Percentiles rank a stretch among this genome's conserved stretches.
These are phyloP conservation scores for Saturnispora galanensis DNA, from an alignment of 805 yeast species.

Conservation along the genomic window DNA sequence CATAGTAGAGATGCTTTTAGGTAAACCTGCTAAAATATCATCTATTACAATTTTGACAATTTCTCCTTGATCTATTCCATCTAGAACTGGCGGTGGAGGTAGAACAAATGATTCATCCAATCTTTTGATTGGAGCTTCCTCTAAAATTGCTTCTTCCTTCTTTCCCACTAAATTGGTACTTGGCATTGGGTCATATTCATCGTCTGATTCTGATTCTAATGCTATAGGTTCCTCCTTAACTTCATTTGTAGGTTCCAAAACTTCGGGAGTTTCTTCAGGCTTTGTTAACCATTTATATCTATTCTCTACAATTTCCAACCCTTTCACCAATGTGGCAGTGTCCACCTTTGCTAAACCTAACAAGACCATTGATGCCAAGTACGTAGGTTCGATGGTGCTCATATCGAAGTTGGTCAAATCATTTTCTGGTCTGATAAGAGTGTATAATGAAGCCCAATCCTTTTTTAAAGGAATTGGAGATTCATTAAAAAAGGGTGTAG, in stretches of 20 bases:
- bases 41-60: constrained; percentile 50
- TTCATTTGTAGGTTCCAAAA: constrained; percentile 12
- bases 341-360: constrained; percentile 53
- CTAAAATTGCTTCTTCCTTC: too few species aligned
- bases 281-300: constrained; percentile 40
- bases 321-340: constrained; percentile 45
- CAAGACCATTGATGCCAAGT: constrained; percentile 54
- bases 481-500: constrained; percentile 22
- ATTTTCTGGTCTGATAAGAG: constrained; percentile 51
- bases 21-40: constrained; percentile 39
- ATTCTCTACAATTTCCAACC: constrained; percentile 57
- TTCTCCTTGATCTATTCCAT: constrained; percentile 44
- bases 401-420: constrained; percentile 61
- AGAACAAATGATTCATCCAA: constrained; percentile 28
- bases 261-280: neutral
- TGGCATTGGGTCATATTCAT: constrained; percentile 14
- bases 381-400: constrained; percentile 52
- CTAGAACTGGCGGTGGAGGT: constrained; percentile 49
- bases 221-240: constrained; percentile 21
- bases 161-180: too few species aligned
- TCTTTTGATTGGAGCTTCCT: too few species aligned
- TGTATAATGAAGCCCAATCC: constrained; percentile 56
- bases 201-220: constrained; percentile 7
- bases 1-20: neutral
- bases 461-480: constrained; percentile 29